These are phyloP conservation scores for Lodderomyces metapsilosis DNA, from an alignment of 1,139 yeast genomes.

Conservation along the genomic window DNA sequence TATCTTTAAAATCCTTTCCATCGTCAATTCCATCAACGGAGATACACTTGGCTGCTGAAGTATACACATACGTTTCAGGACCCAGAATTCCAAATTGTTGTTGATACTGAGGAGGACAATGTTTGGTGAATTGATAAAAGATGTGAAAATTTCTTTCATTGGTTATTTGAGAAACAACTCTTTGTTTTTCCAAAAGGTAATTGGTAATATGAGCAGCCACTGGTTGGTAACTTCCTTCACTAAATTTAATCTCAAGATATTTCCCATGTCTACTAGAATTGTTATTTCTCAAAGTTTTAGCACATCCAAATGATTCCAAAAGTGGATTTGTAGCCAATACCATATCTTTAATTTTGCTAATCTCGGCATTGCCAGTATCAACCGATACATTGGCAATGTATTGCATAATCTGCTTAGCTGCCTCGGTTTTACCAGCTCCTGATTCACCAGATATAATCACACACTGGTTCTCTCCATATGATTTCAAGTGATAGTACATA, in stretches of 20 bases:
- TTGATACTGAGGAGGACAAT: constrained; percentile 82
- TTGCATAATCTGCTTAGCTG: constrained; percentile 98
- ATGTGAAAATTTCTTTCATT: constrained; percentile 97
- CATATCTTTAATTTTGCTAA: constrained; percentile 91
- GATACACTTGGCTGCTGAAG: constrained; percentile 84
- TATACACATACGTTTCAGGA: constrained; percentile 89
- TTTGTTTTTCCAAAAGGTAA: constrained; percentile 87
- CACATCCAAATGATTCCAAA: constrained; percentile 97
- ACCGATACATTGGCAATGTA: constrained; percentile 84
- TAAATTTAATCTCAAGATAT: constrained; percentile 88
- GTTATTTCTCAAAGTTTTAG: constrained; percentile 92
- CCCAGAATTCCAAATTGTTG: constrained; percentile 85
- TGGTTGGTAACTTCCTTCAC: constrained; percentile 72
- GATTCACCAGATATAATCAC: constrained; percentile 98
- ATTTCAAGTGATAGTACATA: constrained; percentile 93
- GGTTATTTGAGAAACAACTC: constrained; percentile 90
- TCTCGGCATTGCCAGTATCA: constrained; percentile 46
- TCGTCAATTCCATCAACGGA: constrained; percentile 88
- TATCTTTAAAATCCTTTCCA: constrained; percentile 70
- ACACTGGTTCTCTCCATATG: constrained; percentile 94
- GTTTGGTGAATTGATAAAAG: constrained; percentile 92
- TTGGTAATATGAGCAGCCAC: constrained; percentile 95
- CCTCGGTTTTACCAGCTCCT: constrained; percentile 99
- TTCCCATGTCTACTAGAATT: constrained; percentile 98
- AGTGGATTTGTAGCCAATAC: constrained; percentile 97